Evolutionary conservation across 2,329 filamentous ascomycete species (phyloP).

Genomic region (Lachnellula occidentalis): DNA sequence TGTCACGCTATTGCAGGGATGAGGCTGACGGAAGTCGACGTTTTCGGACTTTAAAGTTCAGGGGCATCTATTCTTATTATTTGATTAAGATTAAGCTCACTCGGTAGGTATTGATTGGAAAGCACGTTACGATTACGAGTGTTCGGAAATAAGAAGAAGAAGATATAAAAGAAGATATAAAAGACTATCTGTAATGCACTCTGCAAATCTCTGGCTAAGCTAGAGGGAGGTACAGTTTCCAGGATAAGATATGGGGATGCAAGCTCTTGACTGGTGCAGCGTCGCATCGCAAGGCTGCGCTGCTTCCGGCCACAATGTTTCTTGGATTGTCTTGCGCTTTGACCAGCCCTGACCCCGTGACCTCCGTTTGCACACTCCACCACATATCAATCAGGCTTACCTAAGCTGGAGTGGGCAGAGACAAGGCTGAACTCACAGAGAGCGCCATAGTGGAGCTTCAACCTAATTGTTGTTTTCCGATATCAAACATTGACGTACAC

Average conservation of each 20-base stretch:
- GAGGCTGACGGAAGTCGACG: no score
- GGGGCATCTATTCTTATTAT: no score
- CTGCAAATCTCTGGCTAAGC: neutral
- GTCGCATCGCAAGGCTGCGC: neutral
- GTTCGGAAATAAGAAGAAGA: no score
- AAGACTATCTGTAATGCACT: neutral
- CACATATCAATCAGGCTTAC: no score
- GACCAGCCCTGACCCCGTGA: neutral
- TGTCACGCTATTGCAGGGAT: no score
- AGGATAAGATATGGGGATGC: neutral
- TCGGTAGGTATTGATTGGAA: no score
- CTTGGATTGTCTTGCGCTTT: neutral
- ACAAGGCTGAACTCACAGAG: neutral
- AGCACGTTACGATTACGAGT: no score
- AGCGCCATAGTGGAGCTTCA: neutral
- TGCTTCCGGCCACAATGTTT: neutral
- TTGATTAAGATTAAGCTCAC: no score
- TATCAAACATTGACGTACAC: neutral
- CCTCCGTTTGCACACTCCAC: no score
- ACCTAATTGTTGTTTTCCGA: neutral
- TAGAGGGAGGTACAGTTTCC: no score
- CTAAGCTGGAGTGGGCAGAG: neutral
- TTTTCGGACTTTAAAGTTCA: no score
- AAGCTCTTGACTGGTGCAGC: constrained; percentile 4
- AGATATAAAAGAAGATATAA: no score